Evolutionary conservation across 371 early-diverging fungal genomes (phyloP), one percentile per base, ranked within the genome.

Genomic region (Syncephalastrum sp.): DNA sequence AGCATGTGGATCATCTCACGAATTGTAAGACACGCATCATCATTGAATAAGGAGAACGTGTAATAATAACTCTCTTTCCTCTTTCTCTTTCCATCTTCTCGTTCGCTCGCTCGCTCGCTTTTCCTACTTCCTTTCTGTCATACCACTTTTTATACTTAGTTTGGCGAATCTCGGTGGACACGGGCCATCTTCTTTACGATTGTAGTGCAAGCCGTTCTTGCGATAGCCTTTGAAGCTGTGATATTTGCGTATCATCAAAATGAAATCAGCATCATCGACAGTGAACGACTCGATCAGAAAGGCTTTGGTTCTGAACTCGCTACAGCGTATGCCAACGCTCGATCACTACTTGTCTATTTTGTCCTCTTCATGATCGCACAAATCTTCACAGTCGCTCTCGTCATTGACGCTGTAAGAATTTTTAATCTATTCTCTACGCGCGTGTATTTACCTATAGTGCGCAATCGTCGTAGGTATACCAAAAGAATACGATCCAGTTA

Each of bases 111-210:
- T 21, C 21, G 21, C 13, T 23, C 49, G 21, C 19, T 13, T 49
- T 49, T 6, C 3, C n/a, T 45, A 19, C 12, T 1, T n/a, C 12
- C 10, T 45, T 45, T 45, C 6, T 14, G 5, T 29, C 29, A 29
- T 29, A 29, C 7, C 4, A 29, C 29, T 29, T 29, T 29, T 38
- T 50, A 29, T 13, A 25, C 43, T 13, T 23, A 79, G 80, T 76
- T 79, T 72, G 77, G 80, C 41, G 77, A 79, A 61, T 76, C 80
- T 41, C 65, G 68, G 47, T 79, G 77, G 75, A 76, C 75, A 53
- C 70, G 73, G 17, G 72, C 76, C n/a, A 72, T 75, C 38, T 74
- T 79, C 43, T 42, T 67, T 5, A 67, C 62, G 15, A 57, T 74
- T n/a, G 29, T 74, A 24, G 45, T 68, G 33, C 80, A 79, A 57